These are phyloP conservation scores for Aspergillus panamensis DNA, from an alignment of 495 filamentous ascomycete species.

Conservation along the genomic window DNA sequence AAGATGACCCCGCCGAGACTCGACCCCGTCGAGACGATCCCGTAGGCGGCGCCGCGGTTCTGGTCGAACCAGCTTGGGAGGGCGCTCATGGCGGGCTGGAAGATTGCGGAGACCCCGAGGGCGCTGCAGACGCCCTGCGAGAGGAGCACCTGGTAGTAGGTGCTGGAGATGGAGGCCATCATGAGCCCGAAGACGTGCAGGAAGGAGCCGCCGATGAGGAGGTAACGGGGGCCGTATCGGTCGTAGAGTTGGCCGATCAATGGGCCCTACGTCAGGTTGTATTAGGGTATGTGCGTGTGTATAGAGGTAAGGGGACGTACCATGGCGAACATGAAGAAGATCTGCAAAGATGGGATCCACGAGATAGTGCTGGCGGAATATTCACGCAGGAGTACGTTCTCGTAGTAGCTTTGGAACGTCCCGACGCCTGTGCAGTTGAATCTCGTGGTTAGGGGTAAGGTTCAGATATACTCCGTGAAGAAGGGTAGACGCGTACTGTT, in stretches of 20 bases:
- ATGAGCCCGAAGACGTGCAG: slow-evolving; percentile 68
- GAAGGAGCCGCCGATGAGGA: slow-evolving; percentile 58
- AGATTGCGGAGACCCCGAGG: slow-evolving; percentile 27
- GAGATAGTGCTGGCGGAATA: slow-evolving; percentile 37
- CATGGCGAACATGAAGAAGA: slow-evolving; percentile 35
- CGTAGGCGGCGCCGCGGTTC: slow-evolving; percentile 49
- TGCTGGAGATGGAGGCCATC: slow-evolving; percentile 45
- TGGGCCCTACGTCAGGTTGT: slow-evolving; percentile 24
- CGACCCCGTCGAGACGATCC: slow-evolving; percentile 48
- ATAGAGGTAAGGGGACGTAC: slow-evolving; percentile 1
- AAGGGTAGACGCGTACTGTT: too few species aligned
- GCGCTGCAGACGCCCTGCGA: slow-evolving; percentile 40
- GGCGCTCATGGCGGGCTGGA: slow-evolving; percentile 17
- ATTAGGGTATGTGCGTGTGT: not conserved
- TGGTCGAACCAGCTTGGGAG: slow-evolving; percentile 47
- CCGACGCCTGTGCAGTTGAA: slow-evolving; percentile 18
- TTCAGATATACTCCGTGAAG: too few species aligned
- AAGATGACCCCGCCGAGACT: slow-evolving; percentile 53
- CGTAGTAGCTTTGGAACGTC: slow-evolving; percentile 37
- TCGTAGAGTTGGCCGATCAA: slow-evolving; percentile 42
- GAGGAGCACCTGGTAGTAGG: slow-evolving; percentile 46
- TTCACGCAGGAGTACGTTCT: slow-evolving; percentile 19
- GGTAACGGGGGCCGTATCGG: slow-evolving; percentile 62
- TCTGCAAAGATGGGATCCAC: slow-evolving; percentile 43
- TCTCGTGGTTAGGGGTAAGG: too few species aligned